Percentiles rank a stretch among this genome's conserved stretches.
Evolutionary conservation across 192 early-diverging fungal species (phyloP).

Genomic region (Coemansia biformis): DNA sequence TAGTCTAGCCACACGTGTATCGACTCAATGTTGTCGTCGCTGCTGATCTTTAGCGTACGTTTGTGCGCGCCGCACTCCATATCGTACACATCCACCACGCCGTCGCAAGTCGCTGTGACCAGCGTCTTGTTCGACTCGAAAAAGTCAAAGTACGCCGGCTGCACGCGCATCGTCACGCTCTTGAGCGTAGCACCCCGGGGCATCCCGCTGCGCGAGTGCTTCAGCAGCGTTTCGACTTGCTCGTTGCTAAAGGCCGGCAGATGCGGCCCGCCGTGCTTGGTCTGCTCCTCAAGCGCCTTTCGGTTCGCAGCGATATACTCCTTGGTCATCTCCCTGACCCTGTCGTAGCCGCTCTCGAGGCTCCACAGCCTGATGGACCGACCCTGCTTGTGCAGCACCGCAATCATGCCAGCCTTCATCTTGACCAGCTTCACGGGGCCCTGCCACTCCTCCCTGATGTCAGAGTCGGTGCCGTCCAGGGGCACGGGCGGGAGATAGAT

Average conservation of each 20-base stretch:
- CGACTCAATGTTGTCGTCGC: background rate
- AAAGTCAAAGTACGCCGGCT: conserved; percentile 38
- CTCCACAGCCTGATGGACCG: conserved; percentile 25
- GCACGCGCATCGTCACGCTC: conserved; percentile 10
- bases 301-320: conserved; percentile 20
- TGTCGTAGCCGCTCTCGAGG: conserved; percentile 16
- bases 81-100: conserved; percentile 38
- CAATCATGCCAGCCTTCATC: conserved; percentile 39
- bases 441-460: conserved; percentile 40
- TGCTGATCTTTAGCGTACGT: conserved; percentile 9
- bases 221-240: conserved; percentile 19
- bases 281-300: conserved; percentile 23
- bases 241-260: conserved; percentile 17
- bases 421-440: conserved; percentile 26
- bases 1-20: conserved; percentile 48
- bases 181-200: conserved; percentile 3
- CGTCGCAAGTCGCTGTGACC: conserved; percentile 11
- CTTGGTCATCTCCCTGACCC: conserved; percentile 17
- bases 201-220: conserved; percentile 14
- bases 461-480: conserved; percentile 31
- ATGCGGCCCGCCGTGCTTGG: conserved; percentile 19
- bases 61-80: conserved; percentile 14
- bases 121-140: conserved; percentile 21
- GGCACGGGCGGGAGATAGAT: conserved; percentile 42
- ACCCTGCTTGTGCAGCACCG: conserved; percentile 21